These are phyloP conservation scores for Globisporangium sylvaticum DNA, from an alignment of 352 stramenopile species.

Conservation along the genomic window DNA sequence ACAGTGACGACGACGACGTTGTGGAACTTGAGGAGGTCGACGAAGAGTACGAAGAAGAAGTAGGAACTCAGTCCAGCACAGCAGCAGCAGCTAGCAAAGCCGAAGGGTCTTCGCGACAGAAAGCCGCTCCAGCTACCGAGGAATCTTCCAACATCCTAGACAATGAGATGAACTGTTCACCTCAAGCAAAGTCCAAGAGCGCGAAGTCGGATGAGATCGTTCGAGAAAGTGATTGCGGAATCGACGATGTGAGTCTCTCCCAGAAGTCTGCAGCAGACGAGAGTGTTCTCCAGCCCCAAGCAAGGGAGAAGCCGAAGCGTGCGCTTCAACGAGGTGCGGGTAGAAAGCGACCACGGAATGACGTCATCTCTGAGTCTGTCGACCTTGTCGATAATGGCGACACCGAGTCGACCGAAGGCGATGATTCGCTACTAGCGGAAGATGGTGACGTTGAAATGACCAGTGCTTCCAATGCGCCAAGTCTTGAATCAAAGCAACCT, in stretches of 20 bases:
- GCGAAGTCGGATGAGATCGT: conserved; percentile 40
- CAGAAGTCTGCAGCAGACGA: conserved; percentile 10
- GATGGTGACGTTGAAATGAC: conserved; percentile 4
- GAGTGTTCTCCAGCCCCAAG: background rate
- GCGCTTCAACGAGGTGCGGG: background rate
- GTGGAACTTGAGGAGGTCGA: conserved; percentile 24
- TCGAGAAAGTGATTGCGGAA: conserved; percentile 38
- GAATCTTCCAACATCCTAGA: background rate
- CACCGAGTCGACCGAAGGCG: conserved; percentile 4
- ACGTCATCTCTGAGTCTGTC: background rate
- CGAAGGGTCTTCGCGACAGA: conserved; percentile 1
- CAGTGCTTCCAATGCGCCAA: background rate
- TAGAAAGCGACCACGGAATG: background rate
- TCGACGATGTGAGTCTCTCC: conserved; percentile 23
- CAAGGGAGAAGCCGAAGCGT: background rate
- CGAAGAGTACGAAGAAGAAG: conserved; percentile 21
- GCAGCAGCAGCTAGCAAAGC: background rate
- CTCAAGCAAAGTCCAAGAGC: background rate
- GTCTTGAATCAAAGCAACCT: background rate
- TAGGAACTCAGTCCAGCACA: conserved; percentile 10
- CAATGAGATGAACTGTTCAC: background rate
- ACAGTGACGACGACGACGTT: conserved; percentile 25
- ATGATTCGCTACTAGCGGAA: background rate
- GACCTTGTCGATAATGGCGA: background rate
- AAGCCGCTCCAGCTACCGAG: background rate